Conservation (phyloP, 139 green algal genomes). For the Chlamydomonas schloesseri region DNA sequence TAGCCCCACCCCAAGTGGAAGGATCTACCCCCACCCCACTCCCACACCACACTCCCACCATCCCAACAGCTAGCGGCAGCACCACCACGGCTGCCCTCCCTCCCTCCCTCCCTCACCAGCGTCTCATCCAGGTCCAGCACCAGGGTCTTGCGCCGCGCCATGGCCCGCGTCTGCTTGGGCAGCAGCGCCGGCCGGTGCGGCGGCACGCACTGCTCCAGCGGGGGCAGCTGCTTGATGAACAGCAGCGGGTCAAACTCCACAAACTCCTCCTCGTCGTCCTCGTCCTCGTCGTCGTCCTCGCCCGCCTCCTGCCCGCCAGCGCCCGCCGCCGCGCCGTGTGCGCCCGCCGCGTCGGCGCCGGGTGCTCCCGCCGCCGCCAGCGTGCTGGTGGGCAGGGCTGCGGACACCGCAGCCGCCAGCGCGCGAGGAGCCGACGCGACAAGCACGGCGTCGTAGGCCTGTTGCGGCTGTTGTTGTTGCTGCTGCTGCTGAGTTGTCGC, state of each 20-base stretch:
- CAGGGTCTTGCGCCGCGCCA: conserved; percentile 75
- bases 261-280: conserved; percentile 16
- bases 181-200: conserved; percentile 42
- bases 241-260: conserved; percentile 59
- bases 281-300: conserved; percentile 22
- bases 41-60: too few species aligned
- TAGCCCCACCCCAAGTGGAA: too few species aligned
- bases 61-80: too few species aligned
- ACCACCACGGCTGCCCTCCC: too few species aligned
- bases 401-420: background rate
- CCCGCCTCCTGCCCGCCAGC: background rate
- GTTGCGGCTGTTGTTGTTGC: background rate
- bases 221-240: conserved; percentile 59
- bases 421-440: conserved; percentile 20
- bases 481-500: background rate
- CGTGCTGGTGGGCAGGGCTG: background rate
- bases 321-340: background rate
- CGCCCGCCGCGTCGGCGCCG: background rate
- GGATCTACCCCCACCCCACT: too few species aligned
- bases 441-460: conserved; percentile 9
- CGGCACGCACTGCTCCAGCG: conserved; percentile 48
- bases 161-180: conserved; percentile 48
- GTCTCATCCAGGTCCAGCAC: conserved; percentile 98
- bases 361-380: too few species aligned
- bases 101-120: conserved; percentile 73